These are phyloP conservation scores for Sclerotinia sclerotiorum DNA, from an alignment of 2,329 filamentous ascomycete genomes.

Conservation along the genomic window DNA sequence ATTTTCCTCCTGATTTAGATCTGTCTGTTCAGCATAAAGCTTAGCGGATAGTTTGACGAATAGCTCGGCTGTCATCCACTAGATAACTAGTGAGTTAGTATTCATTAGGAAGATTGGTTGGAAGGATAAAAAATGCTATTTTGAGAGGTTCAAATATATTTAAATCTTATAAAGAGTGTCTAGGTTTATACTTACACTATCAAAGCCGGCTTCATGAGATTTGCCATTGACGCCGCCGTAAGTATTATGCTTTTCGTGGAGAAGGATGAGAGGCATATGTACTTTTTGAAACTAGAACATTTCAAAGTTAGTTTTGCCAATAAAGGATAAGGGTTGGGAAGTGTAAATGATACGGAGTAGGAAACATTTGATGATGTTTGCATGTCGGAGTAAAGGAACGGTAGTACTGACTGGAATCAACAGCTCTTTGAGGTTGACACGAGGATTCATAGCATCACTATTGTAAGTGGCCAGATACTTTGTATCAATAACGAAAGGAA, in stretches of 20 bases:
- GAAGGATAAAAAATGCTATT: background rate
- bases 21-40: constrained; percentile 27
- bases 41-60: constrained; percentile 42
- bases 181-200: constrained; percentile 45
- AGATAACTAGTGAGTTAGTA: constrained; percentile 31
- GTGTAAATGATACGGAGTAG: background rate
- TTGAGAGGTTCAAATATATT: background rate
- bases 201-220: constrained; percentile 60
- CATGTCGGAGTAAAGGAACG: background rate
- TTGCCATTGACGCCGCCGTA: constrained; percentile 32
- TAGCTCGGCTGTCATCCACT: constrained; percentile 46
- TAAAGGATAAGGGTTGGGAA: background rate
- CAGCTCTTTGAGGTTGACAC: constrained; percentile 50
- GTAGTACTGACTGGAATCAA: constrained; percentile 39
- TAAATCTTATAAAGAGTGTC: too few species aligned
- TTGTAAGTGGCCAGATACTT: constrained; percentile 54
- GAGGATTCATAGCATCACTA: constrained; percentile 43
- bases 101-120: background rate
- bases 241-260: constrained; percentile 40
- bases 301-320: background rate
- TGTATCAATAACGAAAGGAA: constrained; percentile 56
- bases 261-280: constrained; percentile 46
- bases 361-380: background rate
- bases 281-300: constrained; percentile 41
- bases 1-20: background rate